Evolutionary conservation across 352 stramenopile genomes (phyloP).

Genomic region (Phytophthora agathidicida): DNA sequence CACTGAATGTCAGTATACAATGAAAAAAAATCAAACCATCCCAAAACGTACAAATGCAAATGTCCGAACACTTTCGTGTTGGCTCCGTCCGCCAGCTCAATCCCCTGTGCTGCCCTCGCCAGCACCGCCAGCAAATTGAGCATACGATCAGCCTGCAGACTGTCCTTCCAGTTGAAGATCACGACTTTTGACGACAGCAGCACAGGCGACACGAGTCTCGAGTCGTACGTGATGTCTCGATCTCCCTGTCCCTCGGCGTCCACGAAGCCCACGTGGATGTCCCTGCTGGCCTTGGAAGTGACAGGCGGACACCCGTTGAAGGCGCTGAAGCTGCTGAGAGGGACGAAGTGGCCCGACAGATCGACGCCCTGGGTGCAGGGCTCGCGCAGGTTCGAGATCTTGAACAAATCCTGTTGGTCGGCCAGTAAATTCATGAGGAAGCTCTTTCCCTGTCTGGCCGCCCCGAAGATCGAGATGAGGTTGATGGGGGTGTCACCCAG

Average conservation of each 20-base stretch:
- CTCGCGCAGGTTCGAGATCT: conserved; percentile 88
- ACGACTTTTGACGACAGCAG: conserved; percentile 86
- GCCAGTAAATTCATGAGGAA: conserved; percentile 90
- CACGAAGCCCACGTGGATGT: conserved; percentile 84
- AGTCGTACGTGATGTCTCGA: conserved; percentile 89
- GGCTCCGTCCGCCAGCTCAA: conserved; percentile 79
- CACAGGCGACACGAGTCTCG: conserved; percentile 81
- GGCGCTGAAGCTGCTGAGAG: conserved; percentile 68
- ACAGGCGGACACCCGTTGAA: conserved; percentile 69
- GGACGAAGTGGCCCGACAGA: conserved; percentile 78
- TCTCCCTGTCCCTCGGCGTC: conserved; percentile 87
- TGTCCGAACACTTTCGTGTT: conserved; percentile 88
- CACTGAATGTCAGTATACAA: too few species aligned
- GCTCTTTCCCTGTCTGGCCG: conserved; percentile 82
- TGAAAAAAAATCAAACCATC: neutral
- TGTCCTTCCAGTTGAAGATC: conserved; percentile 92
- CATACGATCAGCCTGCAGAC: conserved; percentile 84
- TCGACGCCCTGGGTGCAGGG: conserved; percentile 88
- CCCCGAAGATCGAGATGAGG: conserved; percentile 88
- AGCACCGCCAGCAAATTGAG: conserved; percentile 85
- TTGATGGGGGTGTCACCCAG: conserved; percentile 74
- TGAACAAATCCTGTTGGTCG: conserved; percentile 87
- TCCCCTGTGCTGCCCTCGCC: conserved; percentile 77
- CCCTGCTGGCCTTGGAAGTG: conserved; percentile 24
- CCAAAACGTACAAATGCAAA: conserved; percentile 77